Percentiles rank a stretch among this genome's conserved stretches.
These are phyloP conservation scores for Yamadazyma sp. DNA, from an alignment of 1,139 yeast species.

Conservation along the genomic window DNA sequence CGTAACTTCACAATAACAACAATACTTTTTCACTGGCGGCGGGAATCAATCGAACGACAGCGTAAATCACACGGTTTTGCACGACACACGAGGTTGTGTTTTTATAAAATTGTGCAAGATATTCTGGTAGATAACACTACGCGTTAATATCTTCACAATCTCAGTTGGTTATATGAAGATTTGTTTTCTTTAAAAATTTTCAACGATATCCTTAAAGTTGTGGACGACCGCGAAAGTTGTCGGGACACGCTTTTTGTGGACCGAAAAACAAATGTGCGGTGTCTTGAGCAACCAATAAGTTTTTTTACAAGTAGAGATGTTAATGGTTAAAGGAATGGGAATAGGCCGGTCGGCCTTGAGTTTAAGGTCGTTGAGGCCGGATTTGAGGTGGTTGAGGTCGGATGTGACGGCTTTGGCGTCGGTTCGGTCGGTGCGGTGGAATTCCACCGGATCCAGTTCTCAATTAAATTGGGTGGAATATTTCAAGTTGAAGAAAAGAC, in stretches of 20 bases:
- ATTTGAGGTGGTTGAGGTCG: too few relatives aligned
- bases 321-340: constrained; percentile 1
- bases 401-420: too few relatives aligned
- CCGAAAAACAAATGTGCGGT: background rate
- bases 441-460: constrained; percentile 2
- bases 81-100: background rate
- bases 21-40: too few relatives aligned
- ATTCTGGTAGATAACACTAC: constrained; percentile 2
- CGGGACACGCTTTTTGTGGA: background rate
- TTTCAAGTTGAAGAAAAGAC: constrained; percentile 70
- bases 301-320: background rate
- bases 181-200: constrained; percentile 2
- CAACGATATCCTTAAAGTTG: background rate
- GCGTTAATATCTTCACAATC: constrained; percentile 3
- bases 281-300: background rate
- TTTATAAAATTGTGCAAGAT: background rate
- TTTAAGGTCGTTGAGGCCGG: too few relatives aligned
- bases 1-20: too few relatives aligned
- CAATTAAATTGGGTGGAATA: constrained; percentile 73
- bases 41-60: background rate
- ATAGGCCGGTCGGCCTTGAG: too few relatives aligned
- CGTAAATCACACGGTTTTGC: background rate
- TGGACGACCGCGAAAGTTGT: constrained; percentile 3
- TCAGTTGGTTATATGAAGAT: background rate
- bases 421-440: too few relatives aligned